phyloP scores from a whole-genome alignment of 1,284 basidiomycete genomes.

The Tilletiopsis washingtonensis region DNA sequence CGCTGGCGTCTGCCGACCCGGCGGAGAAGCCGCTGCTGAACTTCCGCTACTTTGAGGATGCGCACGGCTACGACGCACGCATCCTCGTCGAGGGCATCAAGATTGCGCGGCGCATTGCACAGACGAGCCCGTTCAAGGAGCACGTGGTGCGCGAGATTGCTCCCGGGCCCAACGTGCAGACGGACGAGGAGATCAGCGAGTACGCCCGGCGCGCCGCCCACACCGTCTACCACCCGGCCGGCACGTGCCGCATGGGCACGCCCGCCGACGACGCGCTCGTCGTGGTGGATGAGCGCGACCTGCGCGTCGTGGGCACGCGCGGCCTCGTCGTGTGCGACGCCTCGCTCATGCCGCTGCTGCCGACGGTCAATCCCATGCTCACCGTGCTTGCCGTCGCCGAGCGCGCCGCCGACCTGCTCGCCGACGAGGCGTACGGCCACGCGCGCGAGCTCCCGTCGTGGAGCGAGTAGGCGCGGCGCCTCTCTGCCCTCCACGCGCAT shows the following conservation, averaged over 20 bases:
- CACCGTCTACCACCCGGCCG: constrained; percentile 48
- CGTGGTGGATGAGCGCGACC: constrained; percentile 41
- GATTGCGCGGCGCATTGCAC: constrained; percentile 51
- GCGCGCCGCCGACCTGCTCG: constrained; percentile 42
- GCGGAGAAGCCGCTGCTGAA: constrained; percentile 51
- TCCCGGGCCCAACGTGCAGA: constrained; percentile 42
- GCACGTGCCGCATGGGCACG: constrained; percentile 47
- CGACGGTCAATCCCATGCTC: constrained; percentile 40
- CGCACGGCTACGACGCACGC: constrained; percentile 52
- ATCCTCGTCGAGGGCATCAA: constrained; percentile 55
- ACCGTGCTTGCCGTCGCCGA: constrained; percentile 43
- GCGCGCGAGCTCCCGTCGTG: too few species aligned
- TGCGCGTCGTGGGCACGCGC: constrained; percentile 36
- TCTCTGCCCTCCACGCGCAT: too few species aligned
- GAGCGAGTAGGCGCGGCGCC: too few species aligned
- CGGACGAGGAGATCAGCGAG: constrained; percentile 40
- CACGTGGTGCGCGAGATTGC: constrained; percentile 49
- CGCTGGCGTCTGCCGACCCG: constrained; percentile 50
- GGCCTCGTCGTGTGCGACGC: constrained; percentile 45
- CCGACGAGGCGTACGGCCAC: constrained; percentile 36
- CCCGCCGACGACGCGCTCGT: constrained; percentile 26
- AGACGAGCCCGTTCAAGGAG: constrained; percentile 50
- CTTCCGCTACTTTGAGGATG: constrained; percentile 53
- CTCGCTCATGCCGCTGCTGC: constrained; percentile 41
- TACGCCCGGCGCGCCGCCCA: constrained; percentile 46